Evolutionary conservation across 768 basidiomycete species (phyloP).

Genomic region (Russula brevipes): DNA sequence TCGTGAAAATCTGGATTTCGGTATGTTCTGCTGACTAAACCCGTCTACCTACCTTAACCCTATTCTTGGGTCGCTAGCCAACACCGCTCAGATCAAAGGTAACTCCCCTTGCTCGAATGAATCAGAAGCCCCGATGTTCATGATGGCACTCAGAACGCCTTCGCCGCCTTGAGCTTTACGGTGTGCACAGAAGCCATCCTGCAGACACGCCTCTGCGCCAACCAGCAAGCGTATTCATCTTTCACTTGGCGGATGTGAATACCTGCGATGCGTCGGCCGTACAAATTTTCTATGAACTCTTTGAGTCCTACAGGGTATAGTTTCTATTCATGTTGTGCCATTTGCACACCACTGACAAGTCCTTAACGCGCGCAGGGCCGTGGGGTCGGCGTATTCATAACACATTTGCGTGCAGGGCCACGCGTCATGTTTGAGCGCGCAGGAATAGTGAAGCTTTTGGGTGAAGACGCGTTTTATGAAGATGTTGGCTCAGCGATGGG

Average conservation of each 20-base stretch:
- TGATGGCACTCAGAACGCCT: slow-evolving; percentile 52
- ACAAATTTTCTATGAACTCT: slow-evolving; percentile 76
- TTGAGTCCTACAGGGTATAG: slow-evolving; percentile 69
- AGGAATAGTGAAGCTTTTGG: slow-evolving; percentile 41
- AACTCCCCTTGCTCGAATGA: slow-evolving; percentile 13
- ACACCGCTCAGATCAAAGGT: slow-evolving; percentile 94
- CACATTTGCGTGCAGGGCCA: slow-evolving; percentile 40
- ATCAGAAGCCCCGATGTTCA: background rate
- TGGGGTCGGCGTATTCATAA: slow-evolving; percentile 42
- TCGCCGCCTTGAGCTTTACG: slow-evolving; percentile 84
- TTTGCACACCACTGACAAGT: background rate
- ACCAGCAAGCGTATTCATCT: slow-evolving; percentile 72
- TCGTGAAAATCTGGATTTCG: slow-evolving; percentile 87
- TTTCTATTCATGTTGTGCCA: background rate
- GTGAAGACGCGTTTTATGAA: slow-evolving; percentile 41
- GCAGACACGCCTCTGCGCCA: slow-evolving; percentile 79
- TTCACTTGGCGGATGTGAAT: slow-evolving; percentile 92
- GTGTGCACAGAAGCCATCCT: slow-evolving; percentile 72
- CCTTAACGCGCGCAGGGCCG: slow-evolving; percentile 34
- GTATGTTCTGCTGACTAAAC: slow-evolving; percentile 38
- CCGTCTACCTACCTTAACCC: background rate
- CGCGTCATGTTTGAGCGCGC: slow-evolving; percentile 40
- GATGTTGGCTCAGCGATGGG: slow-evolving; percentile 42
- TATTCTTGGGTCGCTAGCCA: slow-evolving; percentile 49
- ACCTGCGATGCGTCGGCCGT: slow-evolving; percentile 88